phyloP scores from a whole-genome alignment of 306 rosid species.

The Herpetospermum pedunculosum region DNA sequence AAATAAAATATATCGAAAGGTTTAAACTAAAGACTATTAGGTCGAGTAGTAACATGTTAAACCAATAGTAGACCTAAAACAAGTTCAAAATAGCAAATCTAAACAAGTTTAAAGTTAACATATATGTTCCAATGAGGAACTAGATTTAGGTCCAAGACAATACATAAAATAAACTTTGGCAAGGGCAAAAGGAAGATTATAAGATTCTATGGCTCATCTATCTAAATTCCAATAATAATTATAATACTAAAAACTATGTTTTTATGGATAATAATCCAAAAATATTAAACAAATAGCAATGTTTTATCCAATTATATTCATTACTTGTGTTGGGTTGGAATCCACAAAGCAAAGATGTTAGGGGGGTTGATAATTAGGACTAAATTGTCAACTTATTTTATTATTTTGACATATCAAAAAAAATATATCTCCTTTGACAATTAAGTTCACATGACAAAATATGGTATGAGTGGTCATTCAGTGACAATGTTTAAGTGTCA shows the following conservation, averaged over 20 bases:
- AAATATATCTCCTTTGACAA: neutral
- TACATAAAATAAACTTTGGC: neutral
- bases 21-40: too few species aligned
- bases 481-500: too few species aligned
- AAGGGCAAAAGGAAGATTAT: neutral
- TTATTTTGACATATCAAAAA: neutral
- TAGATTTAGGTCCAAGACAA: neutral
- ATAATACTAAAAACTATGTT: neutral
- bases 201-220: neutral
- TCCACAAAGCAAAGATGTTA: neutral
- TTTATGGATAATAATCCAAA: neutral
- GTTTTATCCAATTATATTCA: neutral
- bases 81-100: too few species aligned
- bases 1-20: too few species aligned
- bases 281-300: neutral
- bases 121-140: neutral
- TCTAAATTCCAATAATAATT: neutral
- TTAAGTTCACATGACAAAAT: conserved; percentile 1
- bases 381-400: neutral
- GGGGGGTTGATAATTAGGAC: conserved; percentile 4
- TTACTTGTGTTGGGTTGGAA: neutral
- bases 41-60: too few species aligned
- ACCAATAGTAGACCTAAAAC: too few species aligned
- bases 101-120: neutral
- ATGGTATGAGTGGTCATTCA: too few species aligned